These are phyloP conservation scores for Amanita rubescens DNA, from an alignment of 768 basidiomycete species.

Conservation along the genomic window DNA sequence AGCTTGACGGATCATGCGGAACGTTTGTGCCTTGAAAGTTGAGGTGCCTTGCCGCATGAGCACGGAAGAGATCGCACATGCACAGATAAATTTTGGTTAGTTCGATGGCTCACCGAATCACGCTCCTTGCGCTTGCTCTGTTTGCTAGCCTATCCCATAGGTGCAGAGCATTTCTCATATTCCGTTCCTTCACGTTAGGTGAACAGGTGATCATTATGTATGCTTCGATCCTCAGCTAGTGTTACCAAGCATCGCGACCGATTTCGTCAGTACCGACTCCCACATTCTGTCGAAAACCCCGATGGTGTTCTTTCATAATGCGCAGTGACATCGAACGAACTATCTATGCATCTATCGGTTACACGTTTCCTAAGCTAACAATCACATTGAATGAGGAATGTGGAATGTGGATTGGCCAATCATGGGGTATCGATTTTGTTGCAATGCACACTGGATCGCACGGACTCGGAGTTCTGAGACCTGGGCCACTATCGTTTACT, in stretches of 20 bases:
- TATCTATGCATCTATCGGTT: neutral
- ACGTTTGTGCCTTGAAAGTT: no score
- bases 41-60: no score
- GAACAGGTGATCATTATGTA: neutral
- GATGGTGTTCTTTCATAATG: neutral
- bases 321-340: constrained; percentile 1
- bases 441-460: no score
- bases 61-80: no score
- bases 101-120: neutral
- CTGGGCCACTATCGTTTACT: no score
- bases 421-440: no score
- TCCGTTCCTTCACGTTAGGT: neutral
- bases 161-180: neutral
- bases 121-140: neutral
- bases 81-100: no score
- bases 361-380: neutral
- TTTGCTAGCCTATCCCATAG: neutral
- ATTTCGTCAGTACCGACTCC: constrained; percentile 3
- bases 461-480: no score
- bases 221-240: neutral
- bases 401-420: neutral
- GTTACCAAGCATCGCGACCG: no score
- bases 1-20: no score
- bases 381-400: neutral
- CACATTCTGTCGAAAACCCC: no score